phyloP scores from a whole-genome alignment of 2,329 filamentous ascomycete genomes.

The Neoascochyta sp. region DNA sequence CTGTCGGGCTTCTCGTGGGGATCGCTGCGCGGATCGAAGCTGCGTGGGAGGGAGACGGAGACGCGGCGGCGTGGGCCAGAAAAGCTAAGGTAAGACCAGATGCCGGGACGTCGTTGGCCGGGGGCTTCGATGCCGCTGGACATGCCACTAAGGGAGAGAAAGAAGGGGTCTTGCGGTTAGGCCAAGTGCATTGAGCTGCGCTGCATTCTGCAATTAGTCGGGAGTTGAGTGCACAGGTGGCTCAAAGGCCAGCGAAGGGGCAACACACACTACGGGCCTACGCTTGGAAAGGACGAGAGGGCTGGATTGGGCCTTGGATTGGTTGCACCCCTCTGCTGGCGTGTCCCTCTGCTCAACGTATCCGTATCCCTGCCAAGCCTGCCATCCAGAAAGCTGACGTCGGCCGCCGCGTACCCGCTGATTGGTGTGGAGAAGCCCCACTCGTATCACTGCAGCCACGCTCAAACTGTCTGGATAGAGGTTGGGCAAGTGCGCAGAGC shows the following conservation, averaged over 20 bases:
- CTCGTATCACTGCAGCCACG: no score
- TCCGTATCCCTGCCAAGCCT: conserved; percentile 21
- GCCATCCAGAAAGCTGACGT: conserved; percentile 7
- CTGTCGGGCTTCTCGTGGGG: conserved; percentile 48
- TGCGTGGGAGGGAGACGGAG: conserved; percentile 51
- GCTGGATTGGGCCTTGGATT: conserved; percentile 9
- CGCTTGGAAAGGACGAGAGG: conserved; percentile 2
- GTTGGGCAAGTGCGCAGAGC: no score
- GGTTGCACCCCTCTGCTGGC: conserved; percentile 15
- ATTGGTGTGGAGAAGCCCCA: conserved; percentile 8
- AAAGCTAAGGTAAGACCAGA: conserved; percentile 54
- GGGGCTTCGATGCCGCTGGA: conserved; percentile 52
- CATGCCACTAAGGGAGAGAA: conserved; percentile 43
- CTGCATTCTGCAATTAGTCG: conserved; percentile 13
- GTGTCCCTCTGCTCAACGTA: conserved; percentile 14
- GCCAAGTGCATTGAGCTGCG: conserved; percentile 18
- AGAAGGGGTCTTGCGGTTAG: conserved; percentile 19
- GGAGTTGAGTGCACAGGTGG: conserved; percentile 7
- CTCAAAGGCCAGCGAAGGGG: no score
- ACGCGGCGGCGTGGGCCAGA: conserved; percentile 49
- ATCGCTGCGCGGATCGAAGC: conserved; percentile 35
- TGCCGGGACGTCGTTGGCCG: conserved; percentile 45
- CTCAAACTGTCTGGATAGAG: no score
- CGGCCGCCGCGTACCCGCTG: conserved; percentile 2
- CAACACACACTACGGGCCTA: no score